phyloP scores from a whole-genome alignment of 805 yeast species.

The Suhomyces faveliae region DNA sequence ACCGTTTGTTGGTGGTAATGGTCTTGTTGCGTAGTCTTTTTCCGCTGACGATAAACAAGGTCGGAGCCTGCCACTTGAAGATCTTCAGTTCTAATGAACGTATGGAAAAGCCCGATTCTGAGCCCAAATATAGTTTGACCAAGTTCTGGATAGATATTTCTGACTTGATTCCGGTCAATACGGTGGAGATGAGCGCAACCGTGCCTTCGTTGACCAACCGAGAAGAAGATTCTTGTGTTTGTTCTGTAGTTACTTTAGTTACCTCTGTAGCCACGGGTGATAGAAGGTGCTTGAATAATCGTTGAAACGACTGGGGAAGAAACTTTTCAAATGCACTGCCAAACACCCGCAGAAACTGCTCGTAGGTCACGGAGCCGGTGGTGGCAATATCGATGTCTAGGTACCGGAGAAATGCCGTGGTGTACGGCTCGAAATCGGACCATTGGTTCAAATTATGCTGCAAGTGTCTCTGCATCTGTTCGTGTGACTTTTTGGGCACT shows the following conservation, averaged over 20 bases:
- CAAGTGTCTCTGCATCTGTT: background rate
- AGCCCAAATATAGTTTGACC: constrained; percentile 65
- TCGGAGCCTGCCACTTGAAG: constrained; percentile 89
- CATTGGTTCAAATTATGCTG: constrained; percentile 24
- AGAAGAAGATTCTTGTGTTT: no score
- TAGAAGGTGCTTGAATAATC: constrained; percentile 30
- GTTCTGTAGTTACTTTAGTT: background rate
- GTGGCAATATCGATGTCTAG: constrained; percentile 40
- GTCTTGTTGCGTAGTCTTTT: constrained; percentile 42
- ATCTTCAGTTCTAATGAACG: constrained; percentile 80
- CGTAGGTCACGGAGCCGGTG: constrained; percentile 12
- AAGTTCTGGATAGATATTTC: constrained; percentile 45
- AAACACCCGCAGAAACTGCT: constrained; percentile 17
- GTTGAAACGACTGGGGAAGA: constrained; percentile 16
- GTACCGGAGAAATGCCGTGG: constrained; percentile 48
- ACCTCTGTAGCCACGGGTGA: constrained; percentile 11
- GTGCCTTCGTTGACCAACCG: constrained; percentile 42
- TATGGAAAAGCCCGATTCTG: constrained; percentile 83
- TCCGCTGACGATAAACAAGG: constrained; percentile 70
- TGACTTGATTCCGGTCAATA: constrained; percentile 21
- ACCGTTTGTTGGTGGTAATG: constrained; percentile 42
- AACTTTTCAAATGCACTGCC: constrained; percentile 16
- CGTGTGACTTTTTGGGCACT: constrained; percentile 12
- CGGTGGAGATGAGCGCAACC: constrained; percentile 37
- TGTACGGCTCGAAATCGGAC: constrained; percentile 42